Evolutionary conservation across 2,329 filamentous ascomycete species (phyloP), one percentile per base, ranked within the genome.

Genomic region (Xylariaceae sp.): DNA sequence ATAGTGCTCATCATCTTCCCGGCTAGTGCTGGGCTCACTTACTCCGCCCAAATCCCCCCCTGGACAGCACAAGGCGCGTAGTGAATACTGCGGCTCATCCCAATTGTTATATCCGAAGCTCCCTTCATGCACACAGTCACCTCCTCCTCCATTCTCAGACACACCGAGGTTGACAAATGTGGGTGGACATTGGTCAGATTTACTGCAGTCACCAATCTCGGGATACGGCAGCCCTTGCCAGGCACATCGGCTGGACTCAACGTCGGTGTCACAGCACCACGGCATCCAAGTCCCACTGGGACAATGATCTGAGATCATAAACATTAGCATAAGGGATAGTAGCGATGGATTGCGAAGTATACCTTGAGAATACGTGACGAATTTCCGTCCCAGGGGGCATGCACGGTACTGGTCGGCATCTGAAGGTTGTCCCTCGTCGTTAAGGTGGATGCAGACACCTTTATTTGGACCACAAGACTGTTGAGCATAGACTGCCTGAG

Each of bases 201-300:
- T 3, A 37, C 13, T n/a, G 43, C 43, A 47, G 24, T 29, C 16
- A 9, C 6, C 32, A 44, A 3, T 11, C n/a, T n/a, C n/a, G n/a
- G n/a, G 16, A 32, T n/a, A 44, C 20, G 43, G 32, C 16, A 32
- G 2, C 32, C 43, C 43, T 30, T 47, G 21, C 43, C 43, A 47
- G 3, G 20, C 21, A 36, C 16, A 33, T 29, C 9, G 13, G 9
- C 41, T 42, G 15, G 33, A 36, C 23, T 51, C 39, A 37, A 18
- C 20, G n/a, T 44, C 3, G 10, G 6, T 16, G n/a, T 51, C 40
- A 16, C 48, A 51, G 48, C 48, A 51, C 29, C 39, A 43, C 30
- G 48, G 48, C 48, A 51, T 47, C 40, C 68, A 54, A 6, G 60
- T 61, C 7, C 67, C 69, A 23, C 58, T 21, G 39, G 68, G 64